phyloP scores from a whole-genome alignment of 164 flowering plant genomes.

The Liquidambar formosana region DNA sequence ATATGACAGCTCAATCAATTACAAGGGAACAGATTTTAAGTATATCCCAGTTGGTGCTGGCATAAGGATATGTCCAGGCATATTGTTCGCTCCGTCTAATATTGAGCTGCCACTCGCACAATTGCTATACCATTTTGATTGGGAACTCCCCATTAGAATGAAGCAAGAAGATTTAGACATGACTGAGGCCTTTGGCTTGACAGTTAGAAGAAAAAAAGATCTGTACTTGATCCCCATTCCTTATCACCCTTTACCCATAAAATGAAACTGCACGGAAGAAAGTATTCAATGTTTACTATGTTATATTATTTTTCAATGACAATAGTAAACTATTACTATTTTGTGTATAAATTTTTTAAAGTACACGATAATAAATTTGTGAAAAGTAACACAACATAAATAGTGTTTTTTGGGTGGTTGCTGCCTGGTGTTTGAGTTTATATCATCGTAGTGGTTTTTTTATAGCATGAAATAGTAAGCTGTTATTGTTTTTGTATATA shows the following conservation, averaged over 20 bases:
- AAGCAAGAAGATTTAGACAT: not conserved
- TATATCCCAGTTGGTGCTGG: conserved; percentile 7
- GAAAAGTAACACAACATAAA: no score
- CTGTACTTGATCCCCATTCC: not conserved
- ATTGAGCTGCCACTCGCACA: conserved; percentile 4
- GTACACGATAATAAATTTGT: no score
- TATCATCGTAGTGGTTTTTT: no score
- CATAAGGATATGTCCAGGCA: conserved; percentile 12
- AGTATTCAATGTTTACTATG: no score
- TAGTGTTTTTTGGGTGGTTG: no score
- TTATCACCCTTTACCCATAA: not conserved
- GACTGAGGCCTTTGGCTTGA: not conserved
- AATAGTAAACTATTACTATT: no score
- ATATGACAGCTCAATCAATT: not conserved
- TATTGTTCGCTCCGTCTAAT: not conserved
- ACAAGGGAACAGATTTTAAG: not conserved
- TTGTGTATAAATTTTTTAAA: no score
- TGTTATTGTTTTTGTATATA: no score
- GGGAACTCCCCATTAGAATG: conserved; percentile 6
- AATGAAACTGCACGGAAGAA: no score
- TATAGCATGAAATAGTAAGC: no score
- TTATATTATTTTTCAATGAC: no score
- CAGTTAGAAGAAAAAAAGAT: not conserved
- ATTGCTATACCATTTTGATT: conserved; percentile 2
- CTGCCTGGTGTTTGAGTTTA: no score